Conservation (phyloP, 371 early-diverging fungal genomes). For the Mucor velutinosus region DNA sequence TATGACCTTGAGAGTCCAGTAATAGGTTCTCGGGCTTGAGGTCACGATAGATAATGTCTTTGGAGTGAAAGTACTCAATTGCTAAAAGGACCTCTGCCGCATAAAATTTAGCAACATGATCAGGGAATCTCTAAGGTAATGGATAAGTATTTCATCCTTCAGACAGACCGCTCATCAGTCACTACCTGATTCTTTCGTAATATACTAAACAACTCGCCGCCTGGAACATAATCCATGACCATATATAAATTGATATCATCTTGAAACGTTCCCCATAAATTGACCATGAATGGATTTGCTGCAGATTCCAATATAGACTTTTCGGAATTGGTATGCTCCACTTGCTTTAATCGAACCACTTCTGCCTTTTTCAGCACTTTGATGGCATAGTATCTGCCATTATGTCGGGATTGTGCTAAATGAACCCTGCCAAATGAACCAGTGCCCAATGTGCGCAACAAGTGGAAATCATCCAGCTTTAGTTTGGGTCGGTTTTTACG, state of each 20-base stretch:
- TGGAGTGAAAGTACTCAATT: constrained; percentile 87
- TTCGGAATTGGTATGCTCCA: constrained; percentile 92
- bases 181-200: constrained; percentile 67
- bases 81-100: constrained; percentile 75
- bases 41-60: constrained; percentile 91
- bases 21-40: constrained; percentile 93
- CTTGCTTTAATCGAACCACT: constrained; percentile 94
- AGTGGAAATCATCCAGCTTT: constrained; percentile 67
- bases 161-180: too few relatives aligned
- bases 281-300: constrained; percentile 90
- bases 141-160: too few relatives aligned
- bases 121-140: constrained; percentile 71
- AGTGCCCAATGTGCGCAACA: constrained; percentile 88
- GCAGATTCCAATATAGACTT: constrained; percentile 82
- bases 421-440: constrained; percentile 99
- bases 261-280: constrained; percentile 89
- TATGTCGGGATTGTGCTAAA: constrained; percentile 77
- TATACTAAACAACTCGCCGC: constrained; percentile 92
- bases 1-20: constrained; percentile 86
- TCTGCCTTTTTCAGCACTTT: constrained; percentile 96
- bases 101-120: constrained; percentile 86
- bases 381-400: constrained; percentile 91
- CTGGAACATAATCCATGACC: constrained; percentile 95
- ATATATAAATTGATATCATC: constrained; percentile 88
- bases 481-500: constrained; percentile 51